phyloP scores from a whole-genome alignment of 192 early-diverging fungal species.

The Pecoramyces ruminantium region DNA sequence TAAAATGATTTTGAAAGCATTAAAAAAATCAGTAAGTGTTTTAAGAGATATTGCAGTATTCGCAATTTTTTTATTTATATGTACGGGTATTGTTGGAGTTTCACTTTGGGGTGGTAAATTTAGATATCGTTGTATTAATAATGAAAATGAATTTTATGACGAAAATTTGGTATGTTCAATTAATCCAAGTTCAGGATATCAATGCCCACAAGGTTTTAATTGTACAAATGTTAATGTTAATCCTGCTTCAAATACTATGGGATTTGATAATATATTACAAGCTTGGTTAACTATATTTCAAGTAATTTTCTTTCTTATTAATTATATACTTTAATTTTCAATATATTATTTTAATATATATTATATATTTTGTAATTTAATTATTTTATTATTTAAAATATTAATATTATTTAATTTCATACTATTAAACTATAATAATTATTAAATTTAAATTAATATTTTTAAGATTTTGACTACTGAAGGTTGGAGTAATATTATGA shows the following conservation, averaged over 20 bases:
- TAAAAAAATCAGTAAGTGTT: background rate
- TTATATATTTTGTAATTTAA: too few relatives aligned
- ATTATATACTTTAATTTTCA: too few relatives aligned
- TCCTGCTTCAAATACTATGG: background rate
- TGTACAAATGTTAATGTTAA: background rate
- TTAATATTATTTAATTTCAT: too few relatives aligned
- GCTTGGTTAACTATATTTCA: background rate
- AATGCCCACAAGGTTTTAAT: background rate
- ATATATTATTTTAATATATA: too few relatives aligned
- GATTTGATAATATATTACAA: background rate
- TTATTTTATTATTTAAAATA: too few relatives aligned
- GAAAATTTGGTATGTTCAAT: background rate
- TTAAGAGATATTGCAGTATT: background rate
- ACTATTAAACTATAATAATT: too few relatives aligned
- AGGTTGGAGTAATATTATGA: background rate
- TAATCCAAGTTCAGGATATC: background rate
- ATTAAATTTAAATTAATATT: too few relatives aligned
- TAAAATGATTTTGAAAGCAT: background rate
- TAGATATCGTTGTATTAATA: background rate
- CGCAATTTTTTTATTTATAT: background rate
- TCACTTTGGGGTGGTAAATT: background rate
- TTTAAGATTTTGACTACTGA: background rate
- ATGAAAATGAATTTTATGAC: background rate
- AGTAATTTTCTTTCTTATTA: too few relatives aligned
- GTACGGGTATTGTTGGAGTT: background rate